Base-by-base conservation (phyloP, 2,329 filamentous ascomycete genomes). In the Fonsecaea pedrosoi region DNA sequence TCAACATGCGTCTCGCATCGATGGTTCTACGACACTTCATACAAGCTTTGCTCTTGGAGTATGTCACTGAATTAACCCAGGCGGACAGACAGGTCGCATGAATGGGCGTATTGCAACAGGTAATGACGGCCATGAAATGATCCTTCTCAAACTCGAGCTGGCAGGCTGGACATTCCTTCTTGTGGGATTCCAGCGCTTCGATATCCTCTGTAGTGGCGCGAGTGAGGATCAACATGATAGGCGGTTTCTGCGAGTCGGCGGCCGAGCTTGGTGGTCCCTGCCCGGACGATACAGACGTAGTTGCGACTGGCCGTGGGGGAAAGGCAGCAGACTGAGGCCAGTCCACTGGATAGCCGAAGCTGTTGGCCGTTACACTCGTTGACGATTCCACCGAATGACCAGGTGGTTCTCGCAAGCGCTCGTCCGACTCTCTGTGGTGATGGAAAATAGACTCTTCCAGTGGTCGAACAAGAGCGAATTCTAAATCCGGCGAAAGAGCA, bases 141-240 rank as follows among this genome's bases (percentile, higher is more conserved):
- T 70, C 60, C 1, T 61, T 56, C 54, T 69, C 68, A 37, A 71
- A 71, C 34, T 71, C 68, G 18, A 71, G 62, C 53, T 68, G 66
- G 56, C 70, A 71, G 18, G 68, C 66, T 18, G 70, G 70, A 42
- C 70, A 71, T 65, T 71, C 70, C 54, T 59, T 62, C 62, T 70
- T 71, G 62, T 70, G 70, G 35, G 70, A 66, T 9, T 65, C 60
- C 50, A 71, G 45, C 3, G 42, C 40, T 58, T 68, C 57, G 32
- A 71, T 69, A 60, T 59, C 64, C 10, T 67, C 66, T 30, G 54
- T 32, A 6, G 68, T 67, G 25, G 68, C 68, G 34, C 68, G 65
- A 54, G 60, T 70, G 37, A 71, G 64, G 30, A 67, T 48, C 35
- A 71, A 55, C 32, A 60, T 65, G 54, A 62, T 67, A 4, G 60